Percentiles rank a stretch among this genome's conserved stretches.
Conservation (phyloP, 192 early-diverging fungal genomes). For the Podochytrium sp. region DNA sequence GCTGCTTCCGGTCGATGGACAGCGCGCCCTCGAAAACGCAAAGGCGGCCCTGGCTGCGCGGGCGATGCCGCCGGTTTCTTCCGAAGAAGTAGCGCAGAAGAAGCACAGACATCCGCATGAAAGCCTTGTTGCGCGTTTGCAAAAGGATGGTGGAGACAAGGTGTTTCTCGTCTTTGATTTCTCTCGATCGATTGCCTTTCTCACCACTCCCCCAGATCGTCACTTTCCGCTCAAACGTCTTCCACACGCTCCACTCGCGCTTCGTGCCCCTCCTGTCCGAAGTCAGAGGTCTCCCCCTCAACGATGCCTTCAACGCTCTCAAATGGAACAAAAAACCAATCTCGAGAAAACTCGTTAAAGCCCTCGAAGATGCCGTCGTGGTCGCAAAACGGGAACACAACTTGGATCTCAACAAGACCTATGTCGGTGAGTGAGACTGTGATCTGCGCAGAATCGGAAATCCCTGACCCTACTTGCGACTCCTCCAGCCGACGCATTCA, state of each 20-base stretch:
- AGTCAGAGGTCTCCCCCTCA: slow-evolving; percentile 44
- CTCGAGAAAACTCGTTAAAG: slow-evolving; percentile 31
- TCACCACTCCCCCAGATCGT: slow-evolving; percentile 36
- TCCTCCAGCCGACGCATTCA: slow-evolving; percentile 48
- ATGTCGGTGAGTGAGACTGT: slow-evolving; percentile 43
- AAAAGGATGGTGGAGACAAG: slow-evolving; percentile 47
- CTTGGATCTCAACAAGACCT: slow-evolving; percentile 51
- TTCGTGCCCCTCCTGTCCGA: slow-evolving; percentile 46
- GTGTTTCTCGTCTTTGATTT: too few species aligned
- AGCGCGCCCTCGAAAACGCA: neutral
- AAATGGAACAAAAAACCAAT: slow-evolving; percentile 45
- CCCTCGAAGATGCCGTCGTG: slow-evolving; percentile 42
- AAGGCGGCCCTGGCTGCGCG: too few species aligned
- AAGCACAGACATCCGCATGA: slow-evolving; percentile 17
- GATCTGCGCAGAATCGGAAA: neutral
- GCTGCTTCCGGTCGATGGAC: neutral
- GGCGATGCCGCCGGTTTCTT: neutral
- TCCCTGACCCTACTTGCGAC: neutral
- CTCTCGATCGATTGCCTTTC: too few species aligned
- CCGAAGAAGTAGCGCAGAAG: too few species aligned
- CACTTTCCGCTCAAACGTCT: slow-evolving; percentile 29
- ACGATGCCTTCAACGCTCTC: slow-evolving; percentile 47
- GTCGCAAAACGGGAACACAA: slow-evolving; percentile 41
- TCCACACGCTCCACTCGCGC: slow-evolving; percentile 50
- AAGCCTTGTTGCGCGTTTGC: slow-evolving; percentile 39